A percentile compares a stretch with the other conserved stretches of the same genome.
These are phyloP conservation scores for Chrysoporthe puriensis DNA, from an alignment of 2,329 filamentous ascomycete genomes.

Conservation along the genomic window DNA sequence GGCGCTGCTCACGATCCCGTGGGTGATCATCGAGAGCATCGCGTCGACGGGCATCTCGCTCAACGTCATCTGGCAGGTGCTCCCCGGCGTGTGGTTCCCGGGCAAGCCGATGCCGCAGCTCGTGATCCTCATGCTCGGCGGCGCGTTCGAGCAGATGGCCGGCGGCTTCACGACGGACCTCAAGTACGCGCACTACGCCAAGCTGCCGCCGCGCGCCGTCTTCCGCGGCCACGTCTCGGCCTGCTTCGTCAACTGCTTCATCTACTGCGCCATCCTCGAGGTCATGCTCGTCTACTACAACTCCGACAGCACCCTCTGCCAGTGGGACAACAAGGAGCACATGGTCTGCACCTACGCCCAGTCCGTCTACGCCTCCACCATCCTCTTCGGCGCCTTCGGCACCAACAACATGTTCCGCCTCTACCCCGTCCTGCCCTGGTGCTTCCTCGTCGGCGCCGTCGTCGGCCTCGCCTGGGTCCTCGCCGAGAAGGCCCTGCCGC, in stretches of 20 bases:
- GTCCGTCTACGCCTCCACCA: constrained; percentile 42
- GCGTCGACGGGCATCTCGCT: constrained; percentile 43
- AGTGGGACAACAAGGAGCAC: constrained; percentile 48
- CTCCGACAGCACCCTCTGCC: constrained; percentile 51
- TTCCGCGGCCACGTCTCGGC: constrained; percentile 63
- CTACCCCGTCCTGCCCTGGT: constrained; percentile 35
- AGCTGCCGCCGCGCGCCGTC: constrained; percentile 63
- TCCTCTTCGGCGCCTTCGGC: constrained; percentile 38
- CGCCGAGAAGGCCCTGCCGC: constrained; percentile 58
- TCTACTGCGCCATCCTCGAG: constrained; percentile 53
- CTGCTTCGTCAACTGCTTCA: constrained; percentile 46
- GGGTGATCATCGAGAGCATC: constrained; percentile 51
- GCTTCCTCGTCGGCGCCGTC: constrained; percentile 48
- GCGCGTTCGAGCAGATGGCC: constrained; percentile 45
- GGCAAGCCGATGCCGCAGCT: constrained; percentile 52
- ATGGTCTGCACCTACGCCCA: constrained; percentile 50
- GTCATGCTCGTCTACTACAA: constrained; percentile 52
- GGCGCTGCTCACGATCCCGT: constrained; percentile 49
- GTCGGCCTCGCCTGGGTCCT: constrained; percentile 61
- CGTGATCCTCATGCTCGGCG: constrained; percentile 48
- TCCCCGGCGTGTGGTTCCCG: constrained; percentile 46
- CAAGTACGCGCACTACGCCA: constrained; percentile 52
- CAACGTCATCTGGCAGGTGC: constrained; percentile 55
- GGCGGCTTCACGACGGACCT: constrained; percentile 48
- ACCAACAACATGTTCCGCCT: constrained; percentile 48